A percentile compares a stretch with the other conserved stretches of the same genome.
phyloP scores from a whole-genome alignment of 2,329 filamentous ascomycete species.

The Arthrinium phaeospermum region DNA sequence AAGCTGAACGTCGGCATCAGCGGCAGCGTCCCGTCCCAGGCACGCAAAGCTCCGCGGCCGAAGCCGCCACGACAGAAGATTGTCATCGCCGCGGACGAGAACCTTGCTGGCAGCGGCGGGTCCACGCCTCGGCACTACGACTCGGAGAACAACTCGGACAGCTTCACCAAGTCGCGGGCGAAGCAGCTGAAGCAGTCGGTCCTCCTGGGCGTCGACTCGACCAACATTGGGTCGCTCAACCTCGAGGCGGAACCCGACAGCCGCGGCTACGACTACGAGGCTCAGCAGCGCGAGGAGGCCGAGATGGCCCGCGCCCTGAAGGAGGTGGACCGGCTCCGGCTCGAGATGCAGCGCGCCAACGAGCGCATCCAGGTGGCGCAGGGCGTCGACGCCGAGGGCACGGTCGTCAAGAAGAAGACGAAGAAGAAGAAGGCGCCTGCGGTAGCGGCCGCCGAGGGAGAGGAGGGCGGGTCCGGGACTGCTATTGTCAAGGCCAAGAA shows the following conservation, averaged over 20 bases:
- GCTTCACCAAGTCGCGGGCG: conserved; percentile 52
- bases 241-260: conserved; percentile 60
- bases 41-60: conserved; percentile 36
- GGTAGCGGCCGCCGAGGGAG: conserved; percentile 20
- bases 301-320: conserved; percentile 90
- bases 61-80: conserved; percentile 60
- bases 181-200: conserved; percentile 62
- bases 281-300: conserved; percentile 75
- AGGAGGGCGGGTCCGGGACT: conserved; percentile 7
- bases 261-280: conserved; percentile 62
- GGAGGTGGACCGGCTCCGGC: conserved; percentile 82
- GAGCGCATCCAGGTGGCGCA: conserved; percentile 75
- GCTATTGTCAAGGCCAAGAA: conserved; percentile 47
- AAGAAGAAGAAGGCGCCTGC: conserved; percentile 61
- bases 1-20: conserved; percentile 46
- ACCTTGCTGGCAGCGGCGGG: conserved; percentile 59
- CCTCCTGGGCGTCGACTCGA: conserved; percentile 86
- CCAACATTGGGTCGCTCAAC: conserved; percentile 74
- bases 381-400: conserved; percentile 69
- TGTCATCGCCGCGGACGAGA: conserved; percentile 76
- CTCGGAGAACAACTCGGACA: conserved; percentile 58
- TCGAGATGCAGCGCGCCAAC: conserved; percentile 87
- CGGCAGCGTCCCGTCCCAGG: conserved; percentile 36
- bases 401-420: conserved; percentile 71
- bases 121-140: conserved; percentile 59